Evolutionary conservation across 2,329 filamentous ascomycete genomes (phyloP).

Genomic region (Hyphodiscus sp.): DNA sequence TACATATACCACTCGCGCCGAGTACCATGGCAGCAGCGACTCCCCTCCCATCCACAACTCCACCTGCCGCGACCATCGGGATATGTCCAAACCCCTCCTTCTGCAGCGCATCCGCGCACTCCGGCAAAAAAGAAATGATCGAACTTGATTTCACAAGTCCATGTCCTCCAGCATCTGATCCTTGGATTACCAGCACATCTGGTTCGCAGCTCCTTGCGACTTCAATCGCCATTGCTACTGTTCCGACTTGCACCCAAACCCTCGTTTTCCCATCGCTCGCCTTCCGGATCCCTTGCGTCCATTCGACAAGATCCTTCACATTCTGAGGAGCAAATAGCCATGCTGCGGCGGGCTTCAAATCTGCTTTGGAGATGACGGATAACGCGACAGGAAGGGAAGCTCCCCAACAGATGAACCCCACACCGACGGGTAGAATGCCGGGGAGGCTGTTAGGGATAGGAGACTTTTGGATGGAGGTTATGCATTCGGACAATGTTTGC

Average conservation of each 20-base stretch:
- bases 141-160: conserved; percentile 27
- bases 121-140: conserved; percentile 32
- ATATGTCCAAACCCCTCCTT: conserved; percentile 20
- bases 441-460: conserved; percentile 5
- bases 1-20: conserved; percentile 36
- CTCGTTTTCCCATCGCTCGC: conserved; percentile 18
- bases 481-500: conserved; percentile 22
- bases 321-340: conserved; percentile 42
- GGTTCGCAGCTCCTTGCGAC: conserved; percentile 20
- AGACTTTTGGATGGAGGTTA: conserved; percentile 11
- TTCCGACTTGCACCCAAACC: conserved; percentile 33
- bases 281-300: conserved; percentile 26
- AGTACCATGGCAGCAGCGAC: conserved; percentile 31
- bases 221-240: conserved; percentile 24
- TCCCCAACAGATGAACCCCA: conserved; percentile 43
- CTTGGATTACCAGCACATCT: conserved; percentile 33
- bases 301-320: conserved; percentile 22
- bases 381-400: conserved; percentile 32
- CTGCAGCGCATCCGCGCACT: conserved; percentile 27
- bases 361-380: conserved; percentile 25
- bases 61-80: conserved; percentile 31
- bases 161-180: conserved; percentile 33
- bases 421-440: conserved; percentile 36
- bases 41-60: conserved; percentile 32
- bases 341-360: conserved; percentile 31